Evolutionary conservation across 129 eudicot species (phyloP).

Genomic region (Ambrosia trifida): DNA sequence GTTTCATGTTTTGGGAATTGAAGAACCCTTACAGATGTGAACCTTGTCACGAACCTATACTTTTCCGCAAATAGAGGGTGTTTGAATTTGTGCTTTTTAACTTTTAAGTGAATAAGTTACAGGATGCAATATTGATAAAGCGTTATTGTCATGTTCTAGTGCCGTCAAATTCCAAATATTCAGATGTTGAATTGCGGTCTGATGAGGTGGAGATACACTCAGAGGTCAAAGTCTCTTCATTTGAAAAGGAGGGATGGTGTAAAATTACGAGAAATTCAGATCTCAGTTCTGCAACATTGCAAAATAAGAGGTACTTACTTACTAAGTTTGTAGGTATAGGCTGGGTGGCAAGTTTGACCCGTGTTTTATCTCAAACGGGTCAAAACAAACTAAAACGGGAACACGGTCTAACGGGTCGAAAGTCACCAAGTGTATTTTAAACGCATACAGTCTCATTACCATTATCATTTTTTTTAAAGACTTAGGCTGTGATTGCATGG

Average conservation of each 20-base stretch:
- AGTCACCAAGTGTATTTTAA: neutral
- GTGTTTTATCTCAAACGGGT: neutral
- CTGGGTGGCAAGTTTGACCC: neutral
- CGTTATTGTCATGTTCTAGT: conserved; percentile 48
- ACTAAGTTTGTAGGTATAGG: neutral
- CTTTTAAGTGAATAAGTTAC: neutral
- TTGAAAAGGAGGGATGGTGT: conserved; percentile 74
- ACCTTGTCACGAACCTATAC: no score
- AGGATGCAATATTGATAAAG: conserved; percentile 13
- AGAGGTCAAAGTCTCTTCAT: conserved; percentile 44
- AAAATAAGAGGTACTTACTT: conserved; percentile 59
- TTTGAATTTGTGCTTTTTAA: no score
- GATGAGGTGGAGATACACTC: conserved; percentile 57
- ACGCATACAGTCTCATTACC: neutral
- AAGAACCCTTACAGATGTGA: no score
- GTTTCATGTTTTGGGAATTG: no score
- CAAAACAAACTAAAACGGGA: neutral
- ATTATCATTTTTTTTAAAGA: neutral
- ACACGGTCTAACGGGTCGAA: neutral
- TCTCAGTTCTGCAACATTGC: conserved; percentile 60
- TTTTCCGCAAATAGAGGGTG: no score
- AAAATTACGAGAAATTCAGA: conserved; percentile 77
- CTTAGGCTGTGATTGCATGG: neutral
- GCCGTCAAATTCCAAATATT: conserved; percentile 55
- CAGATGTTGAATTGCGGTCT: conserved; percentile 61